A percentile compares a stretch with the other conserved stretches of the same genome.
Conservation (phyloP, 2,329 filamentous ascomycete genomes). For the Fusarium nelsonii region DNA sequence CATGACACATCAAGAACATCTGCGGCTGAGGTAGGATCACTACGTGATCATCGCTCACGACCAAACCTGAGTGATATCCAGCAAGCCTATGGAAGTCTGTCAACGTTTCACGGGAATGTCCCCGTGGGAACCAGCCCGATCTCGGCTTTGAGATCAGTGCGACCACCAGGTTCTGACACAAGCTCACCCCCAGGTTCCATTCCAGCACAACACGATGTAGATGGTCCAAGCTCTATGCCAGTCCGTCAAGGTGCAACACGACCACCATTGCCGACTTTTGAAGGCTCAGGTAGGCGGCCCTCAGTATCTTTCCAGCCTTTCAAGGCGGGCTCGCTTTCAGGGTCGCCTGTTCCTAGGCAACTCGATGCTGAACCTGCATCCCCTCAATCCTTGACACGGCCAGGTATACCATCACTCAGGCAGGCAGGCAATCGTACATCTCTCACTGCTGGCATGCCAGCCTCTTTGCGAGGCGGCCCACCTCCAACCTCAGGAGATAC, state of each 20-base stretch:
- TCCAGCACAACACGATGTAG: conserved; percentile 60
- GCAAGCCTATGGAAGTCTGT: conserved; percentile 89
- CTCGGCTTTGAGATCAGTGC: conserved; percentile 80
- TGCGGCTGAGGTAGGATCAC: conserved; percentile 75
- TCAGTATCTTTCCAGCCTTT: conserved; percentile 96
- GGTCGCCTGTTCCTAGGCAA: conserved; percentile 74
- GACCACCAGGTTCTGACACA: conserved; percentile 69
- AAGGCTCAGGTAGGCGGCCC: conserved; percentile 73
- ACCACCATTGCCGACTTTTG: conserved; percentile 60
- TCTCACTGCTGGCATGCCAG: conserved; percentile 79
- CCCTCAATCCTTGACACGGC: conserved; percentile 64
- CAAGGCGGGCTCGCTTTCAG: conserved; percentile 94
- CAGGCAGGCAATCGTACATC: conserved; percentile 77
- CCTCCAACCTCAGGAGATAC: conserved; percentile 67
- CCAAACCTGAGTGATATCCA: conserved; percentile 69
- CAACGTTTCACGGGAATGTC: conserved; percentile 87
- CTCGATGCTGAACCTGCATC: conserved; percentile 68
- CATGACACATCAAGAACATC: conserved; percentile 54
- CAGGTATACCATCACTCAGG: conserved; percentile 61
- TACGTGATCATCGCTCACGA: conserved; percentile 72
- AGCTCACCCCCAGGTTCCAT: conserved; percentile 69
- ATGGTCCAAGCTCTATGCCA: conserved; percentile 66
- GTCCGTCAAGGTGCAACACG: conserved; percentile 54
- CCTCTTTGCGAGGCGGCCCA: conserved; percentile 76
- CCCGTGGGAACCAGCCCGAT: conserved; percentile 86